Percentiles rank a stretch among this genome's conserved stretches.
Conservation (phyloP, 306 rosid species). For the Begonia fuchsioides region DNA sequence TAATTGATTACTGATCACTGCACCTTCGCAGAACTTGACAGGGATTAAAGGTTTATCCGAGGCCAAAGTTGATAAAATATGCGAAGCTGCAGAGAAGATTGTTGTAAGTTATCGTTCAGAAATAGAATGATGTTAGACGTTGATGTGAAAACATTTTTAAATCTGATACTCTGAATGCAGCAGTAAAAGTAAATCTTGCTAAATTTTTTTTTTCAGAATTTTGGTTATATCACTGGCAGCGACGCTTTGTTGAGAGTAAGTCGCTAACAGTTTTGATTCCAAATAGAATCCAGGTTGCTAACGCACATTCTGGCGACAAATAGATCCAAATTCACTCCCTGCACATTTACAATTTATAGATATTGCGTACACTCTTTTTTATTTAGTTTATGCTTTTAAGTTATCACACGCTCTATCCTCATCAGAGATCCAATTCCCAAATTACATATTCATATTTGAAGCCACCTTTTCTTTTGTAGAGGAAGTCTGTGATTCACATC, state of each 20-base stretch:
- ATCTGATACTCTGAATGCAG: too few species aligned
- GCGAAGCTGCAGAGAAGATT: slow-evolving; percentile 96
- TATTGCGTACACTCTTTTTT: too few species aligned
- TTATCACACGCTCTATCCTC: too few species aligned
- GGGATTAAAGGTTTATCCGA: slow-evolving; percentile 93
- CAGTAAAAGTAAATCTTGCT: too few species aligned
- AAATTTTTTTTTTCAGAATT: slow-evolving; percentile 44
- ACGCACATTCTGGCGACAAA: too few species aligned
- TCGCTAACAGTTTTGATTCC: not conserved
- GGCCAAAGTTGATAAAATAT: slow-evolving; percentile 91
- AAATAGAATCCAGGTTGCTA: too few species aligned
- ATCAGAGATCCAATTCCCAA: too few species aligned
- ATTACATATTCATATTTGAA: slow-evolving; percentile 7
- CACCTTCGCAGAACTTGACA: slow-evolving; percentile 49
- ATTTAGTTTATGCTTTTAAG: too few species aligned
- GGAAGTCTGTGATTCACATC: slow-evolving; percentile 63
- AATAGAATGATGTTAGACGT: slow-evolving; percentile 6
- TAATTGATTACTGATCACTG: too few species aligned
- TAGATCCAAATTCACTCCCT: too few species aligned
- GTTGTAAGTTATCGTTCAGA: slow-evolving; percentile 40
- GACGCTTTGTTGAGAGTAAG: slow-evolving; percentile 68
- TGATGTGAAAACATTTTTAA: too few species aligned
- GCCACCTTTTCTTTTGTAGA: slow-evolving; percentile 19
- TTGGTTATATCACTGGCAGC: slow-evolving; percentile 88
- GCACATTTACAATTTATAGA: too few species aligned